Percentiles rank a stretch among this genome's conserved stretches.
Evolutionary conservation across 1,284 basidiomycete species (phyloP).

Genomic region (Taiwanofungus camphoratus): DNA sequence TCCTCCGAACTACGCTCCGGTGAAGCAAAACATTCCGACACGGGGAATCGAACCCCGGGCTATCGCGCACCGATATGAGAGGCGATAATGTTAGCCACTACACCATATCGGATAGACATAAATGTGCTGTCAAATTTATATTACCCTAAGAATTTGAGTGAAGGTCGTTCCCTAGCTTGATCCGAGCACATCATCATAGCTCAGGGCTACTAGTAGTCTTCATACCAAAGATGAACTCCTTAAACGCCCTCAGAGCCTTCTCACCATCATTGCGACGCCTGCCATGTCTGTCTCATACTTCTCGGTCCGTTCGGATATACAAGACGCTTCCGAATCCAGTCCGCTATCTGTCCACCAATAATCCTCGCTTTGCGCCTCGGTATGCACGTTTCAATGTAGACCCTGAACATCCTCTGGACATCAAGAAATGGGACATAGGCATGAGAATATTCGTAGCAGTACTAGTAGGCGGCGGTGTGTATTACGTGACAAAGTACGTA

Average conservation of each 20-base stretch:
- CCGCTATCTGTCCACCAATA: conserved; percentile 2
- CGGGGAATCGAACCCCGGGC: conserved; percentile 10
- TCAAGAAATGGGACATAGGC: conserved; percentile 17
- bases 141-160: too few species aligned
- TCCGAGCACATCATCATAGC: too few species aligned
- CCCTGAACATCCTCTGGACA: conserved; percentile 15
- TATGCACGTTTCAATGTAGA: conserved; percentile 22
- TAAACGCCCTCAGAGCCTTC: too few species aligned
- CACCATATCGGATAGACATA: conserved; percentile 8
- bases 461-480: conserved; percentile 38
- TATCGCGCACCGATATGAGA: too few species aligned
- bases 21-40: conserved; percentile 10
- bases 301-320: not conserved
- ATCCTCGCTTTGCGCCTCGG: conserved; percentile 11
- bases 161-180: too few species aligned
- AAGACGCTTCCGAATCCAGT: not conserved
- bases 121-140: too few species aligned
- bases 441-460: conserved; percentile 20
- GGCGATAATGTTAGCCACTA: too few species aligned
- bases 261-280: too few species aligned
- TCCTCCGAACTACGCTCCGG: too few species aligned
- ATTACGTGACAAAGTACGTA: conserved; percentile 58
- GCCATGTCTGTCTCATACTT: too few species aligned
- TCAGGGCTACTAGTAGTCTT: too few species aligned
- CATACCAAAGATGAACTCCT: too few species aligned